phyloP scores from a whole-genome alignment of 768 basidiomycete genomes.

The Macrolepiota fuliginosa region DNA sequence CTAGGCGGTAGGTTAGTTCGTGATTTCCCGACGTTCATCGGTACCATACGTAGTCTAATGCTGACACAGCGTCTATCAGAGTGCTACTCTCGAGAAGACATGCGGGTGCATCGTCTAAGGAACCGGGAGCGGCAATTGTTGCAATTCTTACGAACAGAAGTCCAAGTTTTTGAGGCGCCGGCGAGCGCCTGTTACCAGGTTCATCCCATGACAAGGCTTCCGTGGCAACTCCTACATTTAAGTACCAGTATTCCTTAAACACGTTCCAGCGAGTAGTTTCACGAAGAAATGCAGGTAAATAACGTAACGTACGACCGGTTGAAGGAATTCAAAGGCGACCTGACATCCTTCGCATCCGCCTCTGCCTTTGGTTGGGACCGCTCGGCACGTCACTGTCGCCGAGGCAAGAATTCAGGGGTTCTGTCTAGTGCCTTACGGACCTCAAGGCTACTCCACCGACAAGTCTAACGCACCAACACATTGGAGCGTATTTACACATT shows the following conservation, averaged over 20 bases:
- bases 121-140: conserved; percentile 50
- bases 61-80: conserved; percentile 33
- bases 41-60: neutral
- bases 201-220: neutral
- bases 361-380: conserved; percentile 73
- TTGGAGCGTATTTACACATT: too few relatives aligned
- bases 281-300: conserved; percentile 20
- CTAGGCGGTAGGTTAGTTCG: conserved; percentile 50
- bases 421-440: conserved; percentile 77
- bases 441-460: conserved; percentile 36
- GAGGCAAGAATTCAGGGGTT: conserved; percentile 73
- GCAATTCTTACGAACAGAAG: conserved; percentile 65
- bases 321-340: conserved; percentile 2
- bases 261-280: conserved; percentile 48
- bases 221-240: conserved; percentile 21
- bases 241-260: conserved; percentile 63
- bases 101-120: conserved; percentile 48
- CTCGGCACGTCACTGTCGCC: conserved; percentile 66
- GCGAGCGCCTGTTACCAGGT: conserved; percentile 42
- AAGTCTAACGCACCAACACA: conserved; percentile 32
- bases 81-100: conserved; percentile 55
- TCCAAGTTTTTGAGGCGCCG: conserved; percentile 62
- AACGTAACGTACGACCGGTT: conserved; percentile 17
- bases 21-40: neutral
- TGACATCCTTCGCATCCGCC: conserved; percentile 27